Percentiles rank a stretch among this genome's conserved stretches.
Evolutionary conservation across 1,284 basidiomycete genomes (phyloP).

Genomic region (Hortiboletus rubellus): DNA sequence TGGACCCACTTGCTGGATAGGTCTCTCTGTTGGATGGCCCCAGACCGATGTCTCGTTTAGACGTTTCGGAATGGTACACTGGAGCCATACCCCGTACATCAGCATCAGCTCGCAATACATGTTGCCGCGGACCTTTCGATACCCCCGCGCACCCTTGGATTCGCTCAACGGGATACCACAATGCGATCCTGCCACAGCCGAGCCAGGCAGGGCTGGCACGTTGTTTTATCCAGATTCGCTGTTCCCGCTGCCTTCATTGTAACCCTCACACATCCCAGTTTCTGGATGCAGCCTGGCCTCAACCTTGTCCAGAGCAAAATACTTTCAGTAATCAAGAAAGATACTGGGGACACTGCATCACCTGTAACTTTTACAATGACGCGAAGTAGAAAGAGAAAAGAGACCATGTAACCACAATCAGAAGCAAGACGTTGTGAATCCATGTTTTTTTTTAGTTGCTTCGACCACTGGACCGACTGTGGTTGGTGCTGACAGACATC

Average conservation of each 20-base stretch:
- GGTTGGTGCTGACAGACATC: slow-evolving; percentile 47
- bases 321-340: neutral
- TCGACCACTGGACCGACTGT: slow-evolving; percentile 26
- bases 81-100: neutral
- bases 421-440: neutral
- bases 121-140: neutral
- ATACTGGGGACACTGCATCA: neutral
- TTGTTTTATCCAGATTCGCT: slow-evolving; percentile 3
- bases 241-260: neutral
- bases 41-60: neutral
- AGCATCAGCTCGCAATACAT: neutral
- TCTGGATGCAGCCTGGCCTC: neutral
- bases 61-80: slow-evolving; percentile 9
- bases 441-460: slow-evolving; percentile 21
- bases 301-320: neutral
- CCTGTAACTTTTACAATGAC: slow-evolving; percentile 12
- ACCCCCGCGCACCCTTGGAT: neutral
- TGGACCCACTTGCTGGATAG: slow-evolving; percentile 1
- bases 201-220: neutral
- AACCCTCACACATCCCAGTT: neutral
- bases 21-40: slow-evolving; percentile 8
- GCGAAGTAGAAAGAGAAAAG: neutral
- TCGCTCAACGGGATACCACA: slow-evolving; percentile 1
- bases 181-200: neutral
- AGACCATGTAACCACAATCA: neutral